Evolutionary conservation across 345 rosid species (phyloP).

Genomic region (Turritis glabra): DNA sequence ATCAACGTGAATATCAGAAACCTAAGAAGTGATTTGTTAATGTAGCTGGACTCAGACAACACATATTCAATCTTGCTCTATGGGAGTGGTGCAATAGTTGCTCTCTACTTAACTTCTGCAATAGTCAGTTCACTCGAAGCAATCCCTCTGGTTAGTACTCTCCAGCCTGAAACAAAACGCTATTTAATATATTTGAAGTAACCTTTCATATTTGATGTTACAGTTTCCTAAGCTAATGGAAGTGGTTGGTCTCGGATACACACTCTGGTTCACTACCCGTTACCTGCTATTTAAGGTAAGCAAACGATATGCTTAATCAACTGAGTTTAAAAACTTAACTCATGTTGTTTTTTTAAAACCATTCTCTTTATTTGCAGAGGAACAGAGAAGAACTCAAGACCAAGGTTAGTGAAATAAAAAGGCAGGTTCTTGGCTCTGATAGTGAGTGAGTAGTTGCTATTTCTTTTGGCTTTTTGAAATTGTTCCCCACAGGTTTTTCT

Average conservation of each 20-base stretch:
- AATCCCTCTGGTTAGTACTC: constrained; percentile 70
- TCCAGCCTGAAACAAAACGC: background rate
- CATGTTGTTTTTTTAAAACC: background rate
- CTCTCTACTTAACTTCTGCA: constrained; percentile 59
- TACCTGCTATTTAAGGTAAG: constrained; percentile 83
- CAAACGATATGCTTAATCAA: background rate
- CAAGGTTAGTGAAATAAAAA: constrained; percentile 70
- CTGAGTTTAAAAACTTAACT: background rate
- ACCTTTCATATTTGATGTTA: background rate
- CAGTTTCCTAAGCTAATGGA: constrained; percentile 90
- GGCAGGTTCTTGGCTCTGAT: constrained; percentile 67
- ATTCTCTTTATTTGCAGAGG: constrained; percentile 18
- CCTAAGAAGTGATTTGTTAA: background rate
- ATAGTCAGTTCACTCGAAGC: constrained; percentile 80
- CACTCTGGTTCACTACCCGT: constrained; percentile 76
- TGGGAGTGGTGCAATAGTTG: constrained; percentile 64
- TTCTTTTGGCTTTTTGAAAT: background rate
- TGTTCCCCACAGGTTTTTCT: background rate
- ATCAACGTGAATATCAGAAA: background rate
- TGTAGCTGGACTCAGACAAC: constrained; percentile 70
- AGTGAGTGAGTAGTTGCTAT: constrained; percentile 16
- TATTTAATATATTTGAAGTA: background rate
- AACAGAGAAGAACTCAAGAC: constrained; percentile 66
- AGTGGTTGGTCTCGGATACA: constrained; percentile 86
- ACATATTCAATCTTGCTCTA: constrained; percentile 53